Evolutionary conservation across 1,284 basidiomycete species (phyloP).

Genomic region (Ustilago curta): DNA sequence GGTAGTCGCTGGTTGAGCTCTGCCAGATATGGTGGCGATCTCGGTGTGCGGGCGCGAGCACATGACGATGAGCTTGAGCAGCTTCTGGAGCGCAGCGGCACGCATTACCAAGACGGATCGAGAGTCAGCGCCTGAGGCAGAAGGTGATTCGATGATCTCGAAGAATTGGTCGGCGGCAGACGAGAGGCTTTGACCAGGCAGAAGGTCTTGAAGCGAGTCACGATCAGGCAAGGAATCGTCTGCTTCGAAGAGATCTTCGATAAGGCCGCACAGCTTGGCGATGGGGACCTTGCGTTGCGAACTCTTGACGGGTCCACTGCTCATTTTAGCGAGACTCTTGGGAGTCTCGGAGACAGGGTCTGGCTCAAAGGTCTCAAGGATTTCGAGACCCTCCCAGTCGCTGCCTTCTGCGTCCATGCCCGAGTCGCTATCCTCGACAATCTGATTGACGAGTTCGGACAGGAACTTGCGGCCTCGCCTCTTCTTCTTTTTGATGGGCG

Average conservation of each 20-base stretch:
- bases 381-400: slow-evolving; percentile 52
- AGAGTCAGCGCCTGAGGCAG: slow-evolving; percentile 18
- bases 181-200: slow-evolving; percentile 76
- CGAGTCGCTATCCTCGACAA: slow-evolving; percentile 47
- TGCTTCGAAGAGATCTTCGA: slow-evolving; percentile 89
- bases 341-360: slow-evolving; percentile 14
- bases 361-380: slow-evolving; percentile 23
- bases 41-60: slow-evolving; percentile 36
- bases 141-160: slow-evolving; percentile 38
- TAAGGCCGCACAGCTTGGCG: slow-evolving; percentile 78
- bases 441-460: slow-evolving; percentile 36
- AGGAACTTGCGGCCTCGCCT: slow-evolving; percentile 27
- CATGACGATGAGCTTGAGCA: slow-evolving; percentile 44
- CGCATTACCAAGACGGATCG: slow-evolving; percentile 36
- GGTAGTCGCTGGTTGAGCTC: slow-evolving; percentile 15
- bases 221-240: slow-evolving; percentile 82
- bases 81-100: slow-evolving; percentile 38
- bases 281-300: slow-evolving; percentile 71
- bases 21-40: slow-evolving; percentile 21
- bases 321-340: slow-evolving; percentile 36
- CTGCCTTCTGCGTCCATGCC: slow-evolving; percentile 49
- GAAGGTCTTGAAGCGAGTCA: slow-evolving; percentile 73
- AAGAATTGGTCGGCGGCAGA: slow-evolving; percentile 73
- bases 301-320: slow-evolving; percentile 49
- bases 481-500: slow-evolving; percentile 24